Evolutionary conservation across 1,284 basidiomycete genomes (phyloP).

Genomic region (Rhodotorula sp.): DNA sequence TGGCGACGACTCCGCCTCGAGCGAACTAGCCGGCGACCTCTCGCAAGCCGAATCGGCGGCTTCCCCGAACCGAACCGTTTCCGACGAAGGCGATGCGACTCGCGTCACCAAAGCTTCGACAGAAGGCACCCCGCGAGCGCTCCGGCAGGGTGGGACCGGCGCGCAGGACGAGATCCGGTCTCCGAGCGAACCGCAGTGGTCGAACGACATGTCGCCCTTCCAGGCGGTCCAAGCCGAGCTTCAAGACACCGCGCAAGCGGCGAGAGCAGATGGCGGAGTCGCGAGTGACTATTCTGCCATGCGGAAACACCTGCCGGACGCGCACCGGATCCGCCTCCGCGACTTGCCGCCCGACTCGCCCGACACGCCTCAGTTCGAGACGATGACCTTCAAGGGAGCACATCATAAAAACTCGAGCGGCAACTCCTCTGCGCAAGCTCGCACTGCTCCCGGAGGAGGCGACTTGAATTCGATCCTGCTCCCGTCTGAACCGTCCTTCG

Average conservation of each 20-base stretch:
- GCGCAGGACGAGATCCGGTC: neutral
- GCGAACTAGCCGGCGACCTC: conserved; percentile 11
- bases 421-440: neutral
- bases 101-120: conserved; percentile 1
- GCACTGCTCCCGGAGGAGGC: neutral
- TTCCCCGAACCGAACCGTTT: conserved; percentile 22
- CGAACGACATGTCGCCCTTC: conserved; percentile 33
- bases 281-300: conserved; percentile 11
- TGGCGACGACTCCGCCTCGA: conserved; percentile 12
- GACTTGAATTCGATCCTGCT: neutral
- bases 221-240: conserved; percentile 25
- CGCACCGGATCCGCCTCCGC: conserved; percentile 21
- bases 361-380: conserved; percentile 41
- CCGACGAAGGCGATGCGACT: conserved; percentile 16
- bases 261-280: neutral
- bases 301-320: conserved; percentile 7
- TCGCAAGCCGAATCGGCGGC: neutral
- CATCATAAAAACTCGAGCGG: too few relatives aligned
- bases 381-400: conserved; percentile 13
- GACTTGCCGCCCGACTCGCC: conserved; percentile 43
- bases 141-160: neutral
- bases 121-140: conserved; percentile 21
- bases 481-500: conserved; percentile 19
- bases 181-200: conserved; percentile 23
- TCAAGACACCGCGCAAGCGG: neutral